Percentiles rank a stretch among this genome's conserved stretches.
Conservation (phyloP, 345 rosid genomes). For the Melaleuca quinquenervia region DNA sequence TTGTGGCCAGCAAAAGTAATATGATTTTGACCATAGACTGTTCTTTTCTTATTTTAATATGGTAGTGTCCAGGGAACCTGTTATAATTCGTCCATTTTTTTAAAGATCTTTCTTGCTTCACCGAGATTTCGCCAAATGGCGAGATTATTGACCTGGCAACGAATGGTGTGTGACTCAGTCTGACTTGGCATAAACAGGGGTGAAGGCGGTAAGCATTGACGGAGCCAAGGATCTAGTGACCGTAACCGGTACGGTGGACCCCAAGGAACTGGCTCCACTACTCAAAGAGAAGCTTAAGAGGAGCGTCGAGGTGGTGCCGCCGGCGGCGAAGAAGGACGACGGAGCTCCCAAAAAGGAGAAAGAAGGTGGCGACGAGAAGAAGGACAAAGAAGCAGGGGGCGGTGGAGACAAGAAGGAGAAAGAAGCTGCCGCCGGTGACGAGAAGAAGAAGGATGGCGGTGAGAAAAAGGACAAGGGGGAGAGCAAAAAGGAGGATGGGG, state of each 20-base stretch:
- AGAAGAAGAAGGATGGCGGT: conserved; percentile 9
- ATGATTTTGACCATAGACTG: background rate
- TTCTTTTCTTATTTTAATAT: background rate
- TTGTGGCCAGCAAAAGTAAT: background rate
- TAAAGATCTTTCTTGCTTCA: background rate
- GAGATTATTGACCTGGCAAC: background rate
- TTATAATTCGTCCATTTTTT: background rate
- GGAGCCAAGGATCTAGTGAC: conserved; percentile 52
- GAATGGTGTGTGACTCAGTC: background rate
- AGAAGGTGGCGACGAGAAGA: conserved; percentile 23
- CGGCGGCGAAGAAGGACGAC: conserved; percentile 18
- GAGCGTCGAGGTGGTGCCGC: conserved; percentile 45
- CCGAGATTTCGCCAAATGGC: background rate
- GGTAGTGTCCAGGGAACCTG: background rate
- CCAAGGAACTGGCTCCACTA: conserved; percentile 31
- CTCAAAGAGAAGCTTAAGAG: conserved; percentile 53
- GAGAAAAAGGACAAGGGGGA: conserved; percentile 8
- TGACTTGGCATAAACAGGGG: conserved; percentile 33
- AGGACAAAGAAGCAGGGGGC: conserved; percentile 22
- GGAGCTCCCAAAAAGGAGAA: conserved; percentile 23
- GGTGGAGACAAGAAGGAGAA: conserved; percentile 10
- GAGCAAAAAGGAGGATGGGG: background rate
- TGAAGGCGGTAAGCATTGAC: conserved; percentile 41
- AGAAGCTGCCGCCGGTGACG: conserved; percentile 16
- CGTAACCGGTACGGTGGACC: conserved; percentile 70